Conservation (phyloP, 2,329 filamentous ascomycete genomes). For the Zelopaecilomyces penicillatus region DNA sequence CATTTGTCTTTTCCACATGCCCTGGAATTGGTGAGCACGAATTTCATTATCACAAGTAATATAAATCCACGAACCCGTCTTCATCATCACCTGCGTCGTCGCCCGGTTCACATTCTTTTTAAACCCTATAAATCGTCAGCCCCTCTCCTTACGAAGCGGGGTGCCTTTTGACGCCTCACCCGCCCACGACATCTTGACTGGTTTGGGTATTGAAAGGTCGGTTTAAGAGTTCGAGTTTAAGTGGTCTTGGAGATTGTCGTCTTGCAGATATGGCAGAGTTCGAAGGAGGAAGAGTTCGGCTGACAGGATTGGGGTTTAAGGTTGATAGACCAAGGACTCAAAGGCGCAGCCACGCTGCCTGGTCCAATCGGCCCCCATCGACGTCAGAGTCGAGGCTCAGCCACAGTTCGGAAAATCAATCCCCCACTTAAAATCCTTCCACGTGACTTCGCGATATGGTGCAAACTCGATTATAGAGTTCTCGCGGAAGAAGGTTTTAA, state of each 20-base stretch:
- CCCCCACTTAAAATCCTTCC: slow-evolving; percentile 5
- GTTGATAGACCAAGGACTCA: slow-evolving; percentile 12
- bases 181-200: slow-evolving; percentile 59
- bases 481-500: background rate
- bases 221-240: no score
- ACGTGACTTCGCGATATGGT: slow-evolving; percentile 21
- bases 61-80: slow-evolving; percentile 77
- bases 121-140: slow-evolving; percentile 30
- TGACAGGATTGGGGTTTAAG: no score
- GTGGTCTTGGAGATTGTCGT: no score
- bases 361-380: slow-evolving; percentile 19
- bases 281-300: background rate
- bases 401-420: slow-evolving; percentile 7
- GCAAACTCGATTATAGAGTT: background rate
- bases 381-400: slow-evolving; percentile 15
- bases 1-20: slow-evolving; percentile 96
- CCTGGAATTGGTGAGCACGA: slow-evolving; percentile 36
- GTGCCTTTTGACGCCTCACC: slow-evolving; percentile 35
- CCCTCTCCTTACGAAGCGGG: slow-evolving; percentile 18
- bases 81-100: slow-evolving; percentile 99
- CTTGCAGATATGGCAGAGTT: no score
- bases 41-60: no score
- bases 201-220: background rate
- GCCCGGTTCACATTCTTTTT: slow-evolving; percentile 97
- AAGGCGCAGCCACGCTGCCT: slow-evolving; percentile 23